These are phyloP conservation scores for Yarrowia sp. DNA, from an alignment of 805 yeast species.

Conservation along the genomic window DNA sequence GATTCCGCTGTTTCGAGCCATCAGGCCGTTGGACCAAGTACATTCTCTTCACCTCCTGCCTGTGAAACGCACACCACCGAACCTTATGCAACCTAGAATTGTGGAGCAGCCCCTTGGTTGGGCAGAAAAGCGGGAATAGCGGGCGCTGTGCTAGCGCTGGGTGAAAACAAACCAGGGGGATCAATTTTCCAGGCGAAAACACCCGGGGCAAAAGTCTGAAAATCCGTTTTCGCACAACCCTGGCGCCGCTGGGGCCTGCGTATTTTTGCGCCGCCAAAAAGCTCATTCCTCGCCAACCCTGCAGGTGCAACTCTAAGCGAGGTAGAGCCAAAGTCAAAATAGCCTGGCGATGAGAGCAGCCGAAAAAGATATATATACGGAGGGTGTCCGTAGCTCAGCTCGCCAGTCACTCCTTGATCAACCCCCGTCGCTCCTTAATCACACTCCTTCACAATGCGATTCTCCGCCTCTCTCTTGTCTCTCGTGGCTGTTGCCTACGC, in stretches of 20 bases:
- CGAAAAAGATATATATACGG: not conserved
- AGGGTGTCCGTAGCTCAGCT: not conserved
- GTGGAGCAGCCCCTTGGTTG: not conserved
- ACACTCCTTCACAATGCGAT: not conserved
- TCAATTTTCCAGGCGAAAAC: not conserved
- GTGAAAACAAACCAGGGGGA: not conserved
- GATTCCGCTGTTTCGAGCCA: too few species aligned
- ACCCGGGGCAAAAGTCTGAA: not conserved
- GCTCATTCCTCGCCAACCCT: constrained; percentile 21
- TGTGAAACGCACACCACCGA: constrained; percentile 13
- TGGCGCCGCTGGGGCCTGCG: too few species aligned
- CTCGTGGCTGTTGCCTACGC: not conserved
- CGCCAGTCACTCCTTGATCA: not conserved
- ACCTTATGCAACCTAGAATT: not conserved
- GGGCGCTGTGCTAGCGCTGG: not conserved
- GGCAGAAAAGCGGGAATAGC: too few species aligned
- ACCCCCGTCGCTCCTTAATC: not conserved
- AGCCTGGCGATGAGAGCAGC: not conserved
- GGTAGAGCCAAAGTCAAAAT: not conserved
- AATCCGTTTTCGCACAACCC: too few species aligned
- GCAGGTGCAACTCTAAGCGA: constrained; percentile 1
- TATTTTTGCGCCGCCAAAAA: too few species aligned
- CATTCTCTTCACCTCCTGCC: constrained; percentile 21
- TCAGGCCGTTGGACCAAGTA: not conserved
- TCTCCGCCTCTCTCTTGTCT: not conserved